Percentiles rank a stretch among this genome's conserved stretches.
Evolutionary conservation across 257 asterid genomes (phyloP).

Genomic region (Oldenlandia corymbosa): DNA sequence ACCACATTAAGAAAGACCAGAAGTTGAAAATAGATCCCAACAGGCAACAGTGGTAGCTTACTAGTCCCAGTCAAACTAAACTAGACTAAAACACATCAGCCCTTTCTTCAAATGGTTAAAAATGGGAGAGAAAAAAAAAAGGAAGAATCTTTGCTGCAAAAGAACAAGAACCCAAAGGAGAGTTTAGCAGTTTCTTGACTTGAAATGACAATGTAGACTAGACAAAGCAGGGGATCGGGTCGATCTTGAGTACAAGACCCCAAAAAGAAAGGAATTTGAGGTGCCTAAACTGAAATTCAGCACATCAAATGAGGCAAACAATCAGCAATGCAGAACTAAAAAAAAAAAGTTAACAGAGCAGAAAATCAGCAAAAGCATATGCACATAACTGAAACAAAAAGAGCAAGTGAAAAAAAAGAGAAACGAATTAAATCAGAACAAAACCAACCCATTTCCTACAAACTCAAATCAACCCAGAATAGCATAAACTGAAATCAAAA

Average conservation of each 20-base stretch:
- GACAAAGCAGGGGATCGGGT: constrained; percentile 26
- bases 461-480: neutral
- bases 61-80: neutral
- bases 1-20: neutral
- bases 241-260: constrained; percentile 23
- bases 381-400: constrained; percentile 2
- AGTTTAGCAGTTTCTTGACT: constrained; percentile 11
- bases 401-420: no score
- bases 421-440: constrained; percentile 2
- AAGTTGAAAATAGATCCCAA: constrained; percentile 35
- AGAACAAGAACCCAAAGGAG: constrained; percentile 27
- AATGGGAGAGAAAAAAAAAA: constrained; percentile 2
- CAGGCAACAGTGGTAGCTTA: constrained; percentile 19
- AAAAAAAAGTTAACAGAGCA: constrained; percentile 5
- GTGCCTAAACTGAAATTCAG: constrained; percentile 3
- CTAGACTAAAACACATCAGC: constrained; percentile 12
- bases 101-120: constrained; percentile 13
- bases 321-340: constrained; percentile 8
- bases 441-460: neutral
- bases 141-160: constrained; percentile 17
- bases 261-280: constrained; percentile 4
- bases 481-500: constrained; percentile 2
- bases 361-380: constrained; percentile 5
- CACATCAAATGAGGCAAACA: neutral
- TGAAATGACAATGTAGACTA: constrained; percentile 33